phyloP scores from a whole-genome alignment of 495 filamentous ascomycete species.

The Penicillium subrubescens region DNA sequence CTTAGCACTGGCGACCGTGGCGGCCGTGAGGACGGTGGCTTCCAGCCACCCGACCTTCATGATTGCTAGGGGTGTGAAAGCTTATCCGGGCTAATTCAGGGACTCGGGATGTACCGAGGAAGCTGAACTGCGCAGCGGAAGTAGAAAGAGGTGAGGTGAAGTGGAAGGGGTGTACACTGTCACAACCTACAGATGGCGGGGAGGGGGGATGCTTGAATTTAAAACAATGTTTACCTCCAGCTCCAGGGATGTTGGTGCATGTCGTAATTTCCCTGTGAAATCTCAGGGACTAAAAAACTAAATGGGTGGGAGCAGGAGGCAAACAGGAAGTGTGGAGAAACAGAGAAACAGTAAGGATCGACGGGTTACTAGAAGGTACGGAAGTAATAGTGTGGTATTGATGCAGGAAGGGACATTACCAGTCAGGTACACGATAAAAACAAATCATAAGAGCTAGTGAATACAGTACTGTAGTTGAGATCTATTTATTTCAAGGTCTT shows the following conservation, averaged over 20 bases:
- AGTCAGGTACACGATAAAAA: neutral
- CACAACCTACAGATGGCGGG: neutral
- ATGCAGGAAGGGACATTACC: neutral
- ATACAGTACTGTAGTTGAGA: neutral
- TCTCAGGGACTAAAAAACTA: neutral
- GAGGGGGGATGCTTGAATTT: constrained; percentile 14
- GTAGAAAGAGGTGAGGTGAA: neutral
- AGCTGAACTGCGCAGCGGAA: neutral
- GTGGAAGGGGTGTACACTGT: too few relatives aligned
- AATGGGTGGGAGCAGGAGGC: neutral
- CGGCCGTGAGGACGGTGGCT: constrained; percentile 36
- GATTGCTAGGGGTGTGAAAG: constrained; percentile 17
- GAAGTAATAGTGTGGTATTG: neutral
- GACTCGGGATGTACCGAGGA: constrained; percentile 2
- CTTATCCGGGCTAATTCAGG: constrained; percentile 4
- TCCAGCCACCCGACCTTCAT: constrained; percentile 48
- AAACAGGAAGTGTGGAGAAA: constrained; percentile 22
- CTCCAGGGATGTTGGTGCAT: neutral
- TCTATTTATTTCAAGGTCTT: neutral
- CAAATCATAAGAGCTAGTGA: neutral
- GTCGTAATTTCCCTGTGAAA: constrained; percentile 10
- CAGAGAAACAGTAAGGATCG: constrained; percentile 14
- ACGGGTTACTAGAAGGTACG: constrained; percentile 2
- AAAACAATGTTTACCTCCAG: constrained; percentile 5
- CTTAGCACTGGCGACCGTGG: constrained; percentile 42